Evolutionary conservation across 768 basidiomycete species (phyloP).

Genomic region (Hygrocybe coccinea): DNA sequence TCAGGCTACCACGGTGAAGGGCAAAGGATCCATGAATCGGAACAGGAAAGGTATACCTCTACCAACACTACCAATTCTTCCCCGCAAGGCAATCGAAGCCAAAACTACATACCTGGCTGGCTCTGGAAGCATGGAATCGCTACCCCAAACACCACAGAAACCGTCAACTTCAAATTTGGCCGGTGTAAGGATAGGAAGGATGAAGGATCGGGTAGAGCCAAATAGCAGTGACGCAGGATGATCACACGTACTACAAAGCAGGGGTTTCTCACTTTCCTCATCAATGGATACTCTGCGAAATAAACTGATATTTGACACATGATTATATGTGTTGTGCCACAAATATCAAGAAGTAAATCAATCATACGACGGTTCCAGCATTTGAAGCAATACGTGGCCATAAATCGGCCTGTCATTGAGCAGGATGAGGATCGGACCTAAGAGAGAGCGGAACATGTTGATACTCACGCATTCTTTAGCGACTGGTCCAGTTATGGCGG

Average conservation of each 20-base stretch:
- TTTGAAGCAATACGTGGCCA: slow-evolving; percentile 99
- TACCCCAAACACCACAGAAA: background rate
- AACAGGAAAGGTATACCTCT: background rate
- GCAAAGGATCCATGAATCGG: background rate
- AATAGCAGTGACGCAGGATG: slow-evolving; percentile 15
- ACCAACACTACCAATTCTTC: background rate
- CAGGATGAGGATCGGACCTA: slow-evolving; percentile 1
- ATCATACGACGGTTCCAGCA: slow-evolving; percentile 94
- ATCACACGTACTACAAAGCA: background rate
- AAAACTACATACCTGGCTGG: background rate
- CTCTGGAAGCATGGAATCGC: background rate
- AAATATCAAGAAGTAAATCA: background rate
- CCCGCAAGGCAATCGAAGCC: background rate
- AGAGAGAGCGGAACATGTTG: background rate
- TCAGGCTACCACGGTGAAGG: background rate
- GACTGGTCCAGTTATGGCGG: slow-evolving; percentile 91
- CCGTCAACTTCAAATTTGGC: slow-evolving; percentile 22
- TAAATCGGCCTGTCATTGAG: slow-evolving; percentile 71
- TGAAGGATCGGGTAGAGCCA: no score
- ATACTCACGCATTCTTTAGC: slow-evolving; percentile 96
- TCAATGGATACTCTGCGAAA: no score
- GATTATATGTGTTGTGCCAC: no score
- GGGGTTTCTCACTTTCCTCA: background rate
- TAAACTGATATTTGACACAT: no score
- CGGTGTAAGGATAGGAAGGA: slow-evolving; percentile 40